Percentiles rank a stretch among this genome's conserved stretches.
phyloP scores from a whole-genome alignment of 163 green algal genomes.

The Chlorella variabilis region DNA sequence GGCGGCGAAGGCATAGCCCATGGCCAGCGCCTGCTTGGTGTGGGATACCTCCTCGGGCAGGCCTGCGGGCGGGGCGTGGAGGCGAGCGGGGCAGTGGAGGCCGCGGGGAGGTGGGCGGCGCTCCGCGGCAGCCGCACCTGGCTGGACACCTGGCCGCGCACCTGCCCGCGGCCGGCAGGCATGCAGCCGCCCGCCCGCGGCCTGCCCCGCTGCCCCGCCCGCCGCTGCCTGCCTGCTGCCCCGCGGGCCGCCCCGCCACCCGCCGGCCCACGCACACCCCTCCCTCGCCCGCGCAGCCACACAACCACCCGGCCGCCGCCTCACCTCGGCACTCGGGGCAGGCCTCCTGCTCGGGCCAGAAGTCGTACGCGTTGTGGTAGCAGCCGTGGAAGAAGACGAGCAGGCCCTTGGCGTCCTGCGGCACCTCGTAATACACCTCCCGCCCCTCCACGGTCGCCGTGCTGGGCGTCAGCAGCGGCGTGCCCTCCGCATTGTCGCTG shows the following conservation, averaged over 20 bases:
- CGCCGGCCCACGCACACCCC: too few species aligned
- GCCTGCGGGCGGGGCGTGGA: background rate
- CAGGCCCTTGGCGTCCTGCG: background rate
- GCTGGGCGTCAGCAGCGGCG: constrained; percentile 3
- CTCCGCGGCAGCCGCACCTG: background rate
- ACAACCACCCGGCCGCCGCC: too few species aligned
- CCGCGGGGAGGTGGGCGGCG: background rate
- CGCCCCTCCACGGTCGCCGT: background rate
- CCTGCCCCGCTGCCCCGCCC: too few species aligned
- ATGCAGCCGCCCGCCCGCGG: too few species aligned
- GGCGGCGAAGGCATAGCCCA: constrained; percentile 13
- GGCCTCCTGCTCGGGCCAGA: background rate
- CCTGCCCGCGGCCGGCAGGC: too few species aligned
- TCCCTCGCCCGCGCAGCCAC: too few species aligned
- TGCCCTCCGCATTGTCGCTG: constrained; percentile 3
- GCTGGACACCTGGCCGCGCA: background rate
- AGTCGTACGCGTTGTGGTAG: constrained; percentile 11
- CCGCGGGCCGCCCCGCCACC: too few species aligned
- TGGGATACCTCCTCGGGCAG: constrained; percentile 17
- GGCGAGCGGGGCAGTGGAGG: background rate
- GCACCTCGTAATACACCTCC: constrained; percentile 1
- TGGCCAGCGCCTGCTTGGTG: constrained; percentile 25
- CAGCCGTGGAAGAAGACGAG: constrained; percentile 25
- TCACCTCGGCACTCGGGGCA: constrained; percentile 20
- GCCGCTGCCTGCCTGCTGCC: too few species aligned